Conservation (phyloP, 1,139 yeast genomes). For the Pichia sp. region DNA sequence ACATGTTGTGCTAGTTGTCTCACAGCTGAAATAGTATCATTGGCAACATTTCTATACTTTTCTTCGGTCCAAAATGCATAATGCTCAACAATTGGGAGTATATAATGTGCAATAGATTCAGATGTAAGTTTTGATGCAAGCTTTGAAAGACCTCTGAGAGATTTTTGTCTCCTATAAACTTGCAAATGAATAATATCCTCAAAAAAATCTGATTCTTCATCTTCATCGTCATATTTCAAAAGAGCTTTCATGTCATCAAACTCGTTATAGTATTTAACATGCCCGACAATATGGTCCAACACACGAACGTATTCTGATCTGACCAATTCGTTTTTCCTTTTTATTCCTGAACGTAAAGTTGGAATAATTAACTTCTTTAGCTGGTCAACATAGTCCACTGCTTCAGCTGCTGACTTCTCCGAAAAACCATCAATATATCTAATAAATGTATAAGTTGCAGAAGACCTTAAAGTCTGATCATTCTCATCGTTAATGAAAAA, state of each 20-base stretch:
- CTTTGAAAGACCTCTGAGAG: slow-evolving; percentile 58
- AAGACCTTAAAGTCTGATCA: slow-evolving; percentile 77
- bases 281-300: slow-evolving; percentile 58
- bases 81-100: slow-evolving; percentile 81
- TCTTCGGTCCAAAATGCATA: slow-evolving; percentile 61
- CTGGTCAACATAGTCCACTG: slow-evolving; percentile 37
- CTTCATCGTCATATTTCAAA: slow-evolving; percentile 45
- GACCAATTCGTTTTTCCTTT: slow-evolving; percentile 58
- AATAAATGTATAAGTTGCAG: slow-evolving; percentile 63
- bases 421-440: slow-evolving; percentile 63
- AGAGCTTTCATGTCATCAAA: slow-evolving; percentile 66
- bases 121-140: slow-evolving; percentile 44
- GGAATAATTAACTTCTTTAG: slow-evolving; percentile 63
- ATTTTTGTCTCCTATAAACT: slow-evolving; percentile 78
- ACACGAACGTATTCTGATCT: slow-evolving; percentile 69
- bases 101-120: slow-evolving; percentile 67
- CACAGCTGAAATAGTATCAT: slow-evolving; percentile 66
- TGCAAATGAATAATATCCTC: slow-evolving; percentile 79
- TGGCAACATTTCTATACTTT: slow-evolving; percentile 65
- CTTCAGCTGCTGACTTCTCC: slow-evolving; percentile 32
- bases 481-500: slow-evolving; percentile 73
- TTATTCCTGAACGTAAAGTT: slow-evolving; percentile 61
- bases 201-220: slow-evolving; percentile 85
- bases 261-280: slow-evolving; percentile 47
- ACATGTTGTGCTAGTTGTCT: slow-evolving; percentile 56